A percentile compares a stretch with the other conserved stretches of the same genome.
phyloP scores from a whole-genome alignment of 306 rosid genomes.

The Ormosia semicastrata region DNA sequence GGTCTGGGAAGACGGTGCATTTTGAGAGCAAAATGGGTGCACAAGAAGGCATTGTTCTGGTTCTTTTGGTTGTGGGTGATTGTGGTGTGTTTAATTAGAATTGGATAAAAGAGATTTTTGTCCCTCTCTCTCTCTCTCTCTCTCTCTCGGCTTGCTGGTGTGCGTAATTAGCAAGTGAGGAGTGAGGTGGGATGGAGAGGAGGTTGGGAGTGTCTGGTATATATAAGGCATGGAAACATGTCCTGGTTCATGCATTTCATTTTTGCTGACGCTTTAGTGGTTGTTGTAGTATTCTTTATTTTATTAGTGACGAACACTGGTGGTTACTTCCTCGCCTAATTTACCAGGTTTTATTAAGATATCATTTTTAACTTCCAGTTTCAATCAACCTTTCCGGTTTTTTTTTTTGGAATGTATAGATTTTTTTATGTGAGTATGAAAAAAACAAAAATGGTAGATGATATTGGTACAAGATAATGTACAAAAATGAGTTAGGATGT shows the following conservation, averaged over 20 bases:
- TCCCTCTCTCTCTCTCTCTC: not conserved
- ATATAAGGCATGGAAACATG: not conserved
- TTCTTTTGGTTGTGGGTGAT: not conserved
- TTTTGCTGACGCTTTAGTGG: not conserved
- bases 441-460: no score
- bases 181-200: not conserved
- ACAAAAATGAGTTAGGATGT: no score
- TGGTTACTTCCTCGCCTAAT: no score
- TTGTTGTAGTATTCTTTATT: not conserved
- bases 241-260: constrained; percentile 9
- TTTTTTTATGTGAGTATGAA: no score
- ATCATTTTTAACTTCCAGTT: no score
- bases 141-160: not conserved
- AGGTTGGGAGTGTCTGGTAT: not conserved
- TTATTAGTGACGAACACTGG: not conserved
- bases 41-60: constrained; percentile 39
- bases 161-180: constrained; percentile 22
- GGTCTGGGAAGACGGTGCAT: constrained; percentile 63
- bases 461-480: no score
- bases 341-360: no score
- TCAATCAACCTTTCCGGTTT: no score
- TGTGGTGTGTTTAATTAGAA: not conserved
- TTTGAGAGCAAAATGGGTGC: constrained; percentile 44
- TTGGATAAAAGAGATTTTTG: constrained; percentile 15
- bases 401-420: no score